Evolutionary conservation across 495 filamentous ascomycete genomes (phyloP), one percentile per base, ranked within the genome.

Genomic region (Penicillium ochrochloron): DNA sequence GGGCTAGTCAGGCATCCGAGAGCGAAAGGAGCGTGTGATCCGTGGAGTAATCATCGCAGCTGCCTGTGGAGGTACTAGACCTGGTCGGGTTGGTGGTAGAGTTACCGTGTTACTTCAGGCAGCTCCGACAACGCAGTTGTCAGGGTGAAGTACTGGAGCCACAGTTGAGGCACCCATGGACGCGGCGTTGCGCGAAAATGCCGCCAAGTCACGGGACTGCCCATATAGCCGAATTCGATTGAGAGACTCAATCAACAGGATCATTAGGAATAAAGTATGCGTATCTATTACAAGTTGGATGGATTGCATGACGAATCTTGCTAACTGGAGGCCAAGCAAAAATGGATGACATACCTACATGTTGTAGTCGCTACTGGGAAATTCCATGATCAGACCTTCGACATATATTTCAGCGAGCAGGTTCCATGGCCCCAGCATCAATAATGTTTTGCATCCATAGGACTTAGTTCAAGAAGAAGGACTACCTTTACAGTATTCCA

Each of bases 171-270:
- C 61, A 68, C 61, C 61, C 62, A 59, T 67, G 63, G 72, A 69
- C 71, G 61, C 66, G 53, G 46, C 21, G 44, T 53, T 50, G 55
- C 75, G 71, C 75, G 74, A 76, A 75, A 79, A 62, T 61, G 71
- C 65, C 74, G 64, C 76, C 74, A 73, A 61, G 69, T 80, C 77
- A 80, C 77, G 75, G 65, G 76, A 73, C 51, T 35, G 27, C 41
- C 42, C 48, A 60, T 63, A 61, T 61, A 59, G 59, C 52, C 42
- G 12, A n/a, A 54, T 66, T 53, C 15, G 51, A 23, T 42, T 5
- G 5, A 8, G 46, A 41, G 31, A 29, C n/a, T 44, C 14, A 14
- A 44, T 5, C 42, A 42, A 42, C 39, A 15, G 15, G 1, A 15
- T 6, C n/a, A 17, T 7, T n/a, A 42, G 14, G 7, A 17, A 17